Percentiles rank a stretch among this genome's conserved stretches.
Evolutionary conservation across 768 basidiomycete species (phyloP).

Genomic region (Boletus vermiculosoides): DNA sequence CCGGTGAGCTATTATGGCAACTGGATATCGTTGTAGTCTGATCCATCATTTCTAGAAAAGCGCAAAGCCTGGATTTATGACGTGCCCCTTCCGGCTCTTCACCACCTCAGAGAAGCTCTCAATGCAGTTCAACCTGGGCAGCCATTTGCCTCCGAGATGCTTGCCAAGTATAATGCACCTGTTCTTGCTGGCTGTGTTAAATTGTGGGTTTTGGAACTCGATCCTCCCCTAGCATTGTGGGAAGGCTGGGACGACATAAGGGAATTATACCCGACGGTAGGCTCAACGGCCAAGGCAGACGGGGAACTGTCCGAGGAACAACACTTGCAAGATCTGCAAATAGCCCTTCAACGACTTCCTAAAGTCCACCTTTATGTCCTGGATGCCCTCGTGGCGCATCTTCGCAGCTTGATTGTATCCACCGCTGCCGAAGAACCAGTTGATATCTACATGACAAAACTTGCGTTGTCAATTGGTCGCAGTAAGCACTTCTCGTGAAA

Average conservation of each 20-base stretch:
- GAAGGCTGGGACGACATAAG: conserved; percentile 92
- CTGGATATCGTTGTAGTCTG: background rate
- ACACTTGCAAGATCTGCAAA: conserved; percentile 58
- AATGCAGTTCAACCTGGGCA: conserved; percentile 62
- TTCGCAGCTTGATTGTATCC: conserved; percentile 64
- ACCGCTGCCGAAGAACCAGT: conserved; percentile 70
- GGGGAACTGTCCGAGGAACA: conserved; percentile 55
- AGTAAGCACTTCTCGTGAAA: conserved; percentile 47
- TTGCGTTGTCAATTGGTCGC: conserved; percentile 84
- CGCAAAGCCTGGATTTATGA: conserved; percentile 96
- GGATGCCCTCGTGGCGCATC: conserved; percentile 73
- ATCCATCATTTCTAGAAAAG: conserved; percentile 51
- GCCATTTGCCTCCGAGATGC: conserved; percentile 51
- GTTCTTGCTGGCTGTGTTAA: conserved; percentile 84
- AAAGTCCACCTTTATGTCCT: conserved; percentile 79
- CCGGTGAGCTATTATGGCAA: conserved; percentile 43
- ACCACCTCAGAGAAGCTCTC: conserved; percentile 81
- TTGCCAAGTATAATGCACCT: conserved; percentile 78
- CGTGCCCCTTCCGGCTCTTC: conserved; percentile 77
- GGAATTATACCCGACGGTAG: conserved; percentile 79
- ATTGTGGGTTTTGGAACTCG: conserved; percentile 88
- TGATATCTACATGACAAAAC: conserved; percentile 82
- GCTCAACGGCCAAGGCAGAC: conserved; percentile 52
- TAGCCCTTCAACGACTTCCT: conserved; percentile 67
- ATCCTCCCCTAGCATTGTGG: conserved; percentile 81